Conservation (phyloP, 2,329 filamentous ascomycete species). For the Apiospora kogelbergensis region DNA sequence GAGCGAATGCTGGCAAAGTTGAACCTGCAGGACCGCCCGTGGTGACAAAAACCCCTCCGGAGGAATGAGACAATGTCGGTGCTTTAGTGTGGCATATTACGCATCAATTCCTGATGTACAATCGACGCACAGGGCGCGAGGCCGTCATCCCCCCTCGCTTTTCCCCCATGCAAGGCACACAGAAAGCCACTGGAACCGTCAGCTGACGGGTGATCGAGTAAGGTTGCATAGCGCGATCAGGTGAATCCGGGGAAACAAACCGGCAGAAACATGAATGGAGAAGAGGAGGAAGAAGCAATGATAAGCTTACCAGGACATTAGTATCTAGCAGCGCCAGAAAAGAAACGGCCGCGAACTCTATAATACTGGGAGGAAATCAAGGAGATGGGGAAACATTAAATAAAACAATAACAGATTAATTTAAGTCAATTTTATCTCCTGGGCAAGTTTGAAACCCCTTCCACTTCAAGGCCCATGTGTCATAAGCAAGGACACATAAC, state of each 20-base stretch:
- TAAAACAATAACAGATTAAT: neutral
- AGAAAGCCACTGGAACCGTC: neutral
- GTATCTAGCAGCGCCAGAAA: neutral
- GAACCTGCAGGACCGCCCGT: neutral
- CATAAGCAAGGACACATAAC: neutral
- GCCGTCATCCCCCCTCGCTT: neutral
- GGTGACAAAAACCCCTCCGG: neutral
- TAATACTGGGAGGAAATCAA: neutral
- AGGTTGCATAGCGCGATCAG: neutral
- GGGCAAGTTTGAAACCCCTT: too few species aligned
- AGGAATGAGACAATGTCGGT: slow-evolving; percentile 2
- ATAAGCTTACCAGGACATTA: neutral
- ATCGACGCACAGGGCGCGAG: neutral
- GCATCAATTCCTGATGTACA: neutral
- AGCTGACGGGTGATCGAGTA: slow-evolving; percentile 1
- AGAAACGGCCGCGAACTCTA: slow-evolving; percentile 2
- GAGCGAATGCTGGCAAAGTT: neutral
- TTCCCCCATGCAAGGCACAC: neutral
- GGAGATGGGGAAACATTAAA: neutral
- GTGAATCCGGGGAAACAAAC: slow-evolving; percentile 5
- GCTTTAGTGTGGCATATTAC: neutral
- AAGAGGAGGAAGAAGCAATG: neutral
- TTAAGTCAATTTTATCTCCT: neutral
- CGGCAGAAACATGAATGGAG: neutral
- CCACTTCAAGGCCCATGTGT: neutral